A percentile compares a stretch with the other conserved stretches of the same genome.
Conservation (phyloP, 2,329 filamentous ascomycete genomes). For the Fusarium zealandicum region DNA sequence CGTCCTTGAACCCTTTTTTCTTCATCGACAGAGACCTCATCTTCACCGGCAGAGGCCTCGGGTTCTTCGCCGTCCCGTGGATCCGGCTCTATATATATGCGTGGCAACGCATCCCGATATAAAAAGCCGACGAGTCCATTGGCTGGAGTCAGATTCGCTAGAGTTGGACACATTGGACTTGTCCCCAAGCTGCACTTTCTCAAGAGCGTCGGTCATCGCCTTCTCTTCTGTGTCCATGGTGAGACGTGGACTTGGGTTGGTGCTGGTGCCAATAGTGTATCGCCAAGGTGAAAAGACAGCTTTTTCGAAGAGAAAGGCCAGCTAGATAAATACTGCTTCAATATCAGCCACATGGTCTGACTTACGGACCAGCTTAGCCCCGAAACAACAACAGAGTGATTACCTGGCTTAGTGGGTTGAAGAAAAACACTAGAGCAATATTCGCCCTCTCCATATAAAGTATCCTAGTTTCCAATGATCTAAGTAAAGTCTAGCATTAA, state of each 20-base stretch:
- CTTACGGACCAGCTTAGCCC: too few species aligned
- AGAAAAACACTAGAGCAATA: too few species aligned
- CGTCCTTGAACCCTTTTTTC: not conserved
- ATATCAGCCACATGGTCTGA: too few species aligned
- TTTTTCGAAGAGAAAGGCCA: too few species aligned
- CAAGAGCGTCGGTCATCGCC: not conserved
- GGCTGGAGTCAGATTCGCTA: not conserved
- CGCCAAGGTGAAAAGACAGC: too few species aligned
- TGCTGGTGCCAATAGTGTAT: not conserved
- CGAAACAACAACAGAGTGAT: too few species aligned
- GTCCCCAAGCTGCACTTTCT: not conserved
- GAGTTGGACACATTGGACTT: not conserved
- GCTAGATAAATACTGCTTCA: too few species aligned
- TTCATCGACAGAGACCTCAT: not conserved
- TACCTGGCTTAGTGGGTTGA: too few species aligned
- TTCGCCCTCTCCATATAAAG: too few species aligned
- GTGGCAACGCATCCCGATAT: too few species aligned
- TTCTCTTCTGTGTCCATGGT: not conserved
- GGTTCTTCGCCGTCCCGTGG: not conserved
- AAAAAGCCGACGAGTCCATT: not conserved
- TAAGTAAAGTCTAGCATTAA: too few species aligned
- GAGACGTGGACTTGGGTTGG: not conserved
- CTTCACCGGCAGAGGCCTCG: not conserved
- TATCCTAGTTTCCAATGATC: too few species aligned
- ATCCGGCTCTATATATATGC: not conserved